Conservation (phyloP, 129 eudicot genomes). For the Chrysanthemum seticuspe region DNA sequence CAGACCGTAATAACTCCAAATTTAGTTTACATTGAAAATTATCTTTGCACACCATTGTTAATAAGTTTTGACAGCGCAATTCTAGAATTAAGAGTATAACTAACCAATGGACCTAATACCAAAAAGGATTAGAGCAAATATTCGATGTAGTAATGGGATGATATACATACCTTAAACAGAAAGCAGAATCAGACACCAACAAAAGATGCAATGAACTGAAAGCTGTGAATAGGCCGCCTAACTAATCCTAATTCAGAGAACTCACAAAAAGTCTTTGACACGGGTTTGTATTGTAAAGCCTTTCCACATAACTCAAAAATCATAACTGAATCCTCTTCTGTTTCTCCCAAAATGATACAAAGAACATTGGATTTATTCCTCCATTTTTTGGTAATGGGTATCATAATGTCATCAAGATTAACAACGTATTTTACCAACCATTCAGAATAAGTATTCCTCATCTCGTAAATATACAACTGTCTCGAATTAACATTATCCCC, state of each 20-base stretch:
- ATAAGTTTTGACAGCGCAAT: too few relatives aligned
- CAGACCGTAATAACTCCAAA: too few relatives aligned
- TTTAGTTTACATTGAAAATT: too few relatives aligned
- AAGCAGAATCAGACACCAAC: not conserved
- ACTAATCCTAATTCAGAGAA: not conserved
- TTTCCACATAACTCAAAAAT: not conserved
- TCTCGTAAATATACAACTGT: not conserved
- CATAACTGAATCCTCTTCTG: not conserved
- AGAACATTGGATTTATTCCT: too few relatives aligned
- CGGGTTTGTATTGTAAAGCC: not conserved
- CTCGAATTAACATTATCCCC: not conserved
- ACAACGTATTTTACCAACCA: not conserved
- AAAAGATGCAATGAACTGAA: not conserved
- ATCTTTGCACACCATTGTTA: too few relatives aligned
- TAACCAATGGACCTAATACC: too few relatives aligned
- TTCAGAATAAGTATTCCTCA: not conserved
- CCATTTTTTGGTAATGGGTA: not conserved
- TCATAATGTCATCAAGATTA: not conserved
- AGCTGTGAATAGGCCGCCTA: not conserved
- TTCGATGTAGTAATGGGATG: too few relatives aligned
- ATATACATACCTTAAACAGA: not conserved
- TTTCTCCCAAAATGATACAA: slow-evolving; percentile 2
- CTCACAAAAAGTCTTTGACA: not conserved
- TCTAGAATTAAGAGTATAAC: too few relatives aligned
- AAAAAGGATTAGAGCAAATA: too few relatives aligned